Evolutionary conservation across 805 yeast genomes (phyloP), one percentile per base, ranked within the genome.

Genomic region (Sugiyamaella smithiae): DNA sequence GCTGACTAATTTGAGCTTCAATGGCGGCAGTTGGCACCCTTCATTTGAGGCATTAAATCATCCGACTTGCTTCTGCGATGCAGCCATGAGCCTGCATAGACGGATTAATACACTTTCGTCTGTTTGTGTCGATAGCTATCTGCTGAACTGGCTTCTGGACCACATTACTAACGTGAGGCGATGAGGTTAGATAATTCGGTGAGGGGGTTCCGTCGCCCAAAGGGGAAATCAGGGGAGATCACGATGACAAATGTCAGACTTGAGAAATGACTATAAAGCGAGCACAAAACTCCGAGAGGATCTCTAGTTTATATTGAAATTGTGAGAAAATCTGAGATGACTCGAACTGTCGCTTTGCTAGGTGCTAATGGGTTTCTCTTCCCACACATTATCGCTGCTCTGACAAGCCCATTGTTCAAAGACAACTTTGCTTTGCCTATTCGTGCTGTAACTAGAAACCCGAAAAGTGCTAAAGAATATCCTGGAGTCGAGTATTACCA

Each of bases 351-450:
- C 48, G 85, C 84, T 32, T 60, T 82, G 45, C 57, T 75, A 49
- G 85, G 86, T 31, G 54, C 73, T 43, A 67, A 72, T 52, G 86
- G 88, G 20, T 52, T 63, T 53, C 64, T 82, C 35, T 84, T 82
- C 40, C 63, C 66, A 52, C 77, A 78, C 40, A 63, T 70, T 28
- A 48, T 78, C 19, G 67, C 65, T 1, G 80, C 81, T 5, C 63
- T 81, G 38, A 56, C 72, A n/a, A 67, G 74, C 2, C 60, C 72
- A 20, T 56, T 64, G 3, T 78, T 80, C 57, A 60, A 68, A 17
- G 63, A 63, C 49, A 74, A 75, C 52, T 63, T 69, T 52, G 42
- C 65, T 1, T 67, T 68, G 31, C 86, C 87, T 24, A 64, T 82
- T 48, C 71, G 70, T 53, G 80, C 76, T 0, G 54, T 81, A 48